These are phyloP conservation scores for Scorias spongiosa DNA, from an alignment of 2,329 filamentous ascomycete species.

Conservation along the genomic window DNA sequence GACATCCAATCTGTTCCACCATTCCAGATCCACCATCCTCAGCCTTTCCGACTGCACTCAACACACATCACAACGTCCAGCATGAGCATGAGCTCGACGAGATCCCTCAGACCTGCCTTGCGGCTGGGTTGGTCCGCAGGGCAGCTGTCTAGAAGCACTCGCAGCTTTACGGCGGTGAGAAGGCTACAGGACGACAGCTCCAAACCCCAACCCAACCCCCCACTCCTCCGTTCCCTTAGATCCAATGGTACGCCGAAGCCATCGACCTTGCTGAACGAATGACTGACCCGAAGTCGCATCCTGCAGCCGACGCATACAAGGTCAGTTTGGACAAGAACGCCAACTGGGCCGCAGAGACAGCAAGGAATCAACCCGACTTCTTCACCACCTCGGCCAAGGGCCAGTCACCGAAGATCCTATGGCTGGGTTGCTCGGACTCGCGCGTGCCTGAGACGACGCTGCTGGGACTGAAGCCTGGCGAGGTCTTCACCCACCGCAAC, in stretches of 20 bases:
- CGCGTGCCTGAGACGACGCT: constrained; percentile 74
- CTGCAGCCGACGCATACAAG: not conserved
- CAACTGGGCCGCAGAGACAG: constrained; percentile 52
- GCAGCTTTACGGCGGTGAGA: not conserved
- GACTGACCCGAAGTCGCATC: not conserved
- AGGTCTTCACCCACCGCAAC: constrained; percentile 82
- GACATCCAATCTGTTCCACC: no score
- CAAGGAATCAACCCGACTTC: constrained; percentile 52
- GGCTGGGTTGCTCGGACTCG: constrained; percentile 78
- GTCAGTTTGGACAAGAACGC: constrained; percentile 33
- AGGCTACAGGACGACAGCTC: not conserved
- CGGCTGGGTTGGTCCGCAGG: not conserved
- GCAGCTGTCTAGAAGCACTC: not conserved
- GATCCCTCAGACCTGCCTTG: not conserved
- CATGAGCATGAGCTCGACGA: not conserved
- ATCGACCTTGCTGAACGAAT: not conserved
- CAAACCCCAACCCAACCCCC: not conserved
- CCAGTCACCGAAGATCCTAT: constrained; percentile 54
- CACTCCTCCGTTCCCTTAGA: not conserved
- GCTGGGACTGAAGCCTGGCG: constrained; percentile 61
- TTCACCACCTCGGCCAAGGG: constrained; percentile 53
- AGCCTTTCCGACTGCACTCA: no score
- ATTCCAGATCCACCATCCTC: no score
- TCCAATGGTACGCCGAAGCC: not conserved
- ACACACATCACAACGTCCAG: not conserved